A percentile compares a stretch with the other conserved stretches of the same genome.
These are phyloP conservation scores for Botryotinia calthae DNA, from an alignment of 2,329 filamentous ascomycete species.

Conservation along the genomic window DNA sequence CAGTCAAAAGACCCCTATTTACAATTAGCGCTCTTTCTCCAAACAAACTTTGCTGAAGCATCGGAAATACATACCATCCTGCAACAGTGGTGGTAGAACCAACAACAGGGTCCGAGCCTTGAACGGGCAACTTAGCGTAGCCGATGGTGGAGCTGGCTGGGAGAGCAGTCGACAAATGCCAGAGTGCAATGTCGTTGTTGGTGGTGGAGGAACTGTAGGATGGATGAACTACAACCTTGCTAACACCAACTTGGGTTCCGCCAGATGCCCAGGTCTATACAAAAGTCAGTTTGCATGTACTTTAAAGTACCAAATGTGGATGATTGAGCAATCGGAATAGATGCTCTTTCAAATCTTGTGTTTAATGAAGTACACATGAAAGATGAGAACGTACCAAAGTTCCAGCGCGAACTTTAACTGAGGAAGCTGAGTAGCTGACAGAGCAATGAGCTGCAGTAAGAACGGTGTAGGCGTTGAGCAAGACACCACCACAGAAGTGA, in stretches of 20 bases:
- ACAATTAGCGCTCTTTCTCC: background rate
- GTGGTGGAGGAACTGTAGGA: constrained; percentile 21
- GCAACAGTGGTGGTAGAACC: constrained; percentile 21
- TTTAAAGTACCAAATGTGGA: background rate
- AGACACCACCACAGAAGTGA: constrained; percentile 29
- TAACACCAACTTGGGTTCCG: constrained; percentile 24
- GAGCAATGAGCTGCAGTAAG: constrained; percentile 32
- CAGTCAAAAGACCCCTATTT: constrained; percentile 15
- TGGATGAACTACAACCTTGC: constrained; percentile 25
- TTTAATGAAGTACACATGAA: background rate
- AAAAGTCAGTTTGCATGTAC: constrained; percentile 2
- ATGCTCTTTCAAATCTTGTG: background rate
- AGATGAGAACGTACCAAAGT: constrained; percentile 24
- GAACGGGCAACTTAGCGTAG: constrained; percentile 25
- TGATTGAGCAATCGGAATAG: no score
- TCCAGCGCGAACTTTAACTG: constrained; percentile 30
- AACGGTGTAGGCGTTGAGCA: constrained; percentile 30
- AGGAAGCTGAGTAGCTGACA: constrained; percentile 16
- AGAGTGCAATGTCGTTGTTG: constrained; percentile 28
- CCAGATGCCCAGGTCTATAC: constrained; percentile 27
- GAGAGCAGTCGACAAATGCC: constrained; percentile 27
- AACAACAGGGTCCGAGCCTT: constrained; percentile 27
- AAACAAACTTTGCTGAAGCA: constrained; percentile 9
- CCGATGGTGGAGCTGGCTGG: constrained; percentile 24
- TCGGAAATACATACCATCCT: constrained; percentile 17